Percentiles rank a stretch among this genome's conserved stretches.
phyloP scores from a whole-genome alignment of 2,329 filamentous ascomycete species.

The Penicillium expansum region DNA sequence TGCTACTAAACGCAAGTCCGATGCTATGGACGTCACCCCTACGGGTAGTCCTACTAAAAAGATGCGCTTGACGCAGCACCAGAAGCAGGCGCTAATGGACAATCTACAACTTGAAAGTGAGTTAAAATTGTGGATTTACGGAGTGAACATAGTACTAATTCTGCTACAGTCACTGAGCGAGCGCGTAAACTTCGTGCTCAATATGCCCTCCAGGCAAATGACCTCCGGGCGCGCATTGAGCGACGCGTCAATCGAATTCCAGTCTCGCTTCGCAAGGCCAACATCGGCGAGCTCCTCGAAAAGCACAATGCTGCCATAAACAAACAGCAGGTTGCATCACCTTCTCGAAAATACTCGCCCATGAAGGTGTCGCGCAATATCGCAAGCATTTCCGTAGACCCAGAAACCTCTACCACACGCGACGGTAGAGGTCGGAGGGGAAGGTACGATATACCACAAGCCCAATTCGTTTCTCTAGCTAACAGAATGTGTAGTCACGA shows the following conservation, averaged over 20 bases:
- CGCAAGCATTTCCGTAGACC: constrained; percentile 32
- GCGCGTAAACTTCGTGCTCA: constrained; percentile 84
- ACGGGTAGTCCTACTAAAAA: constrained; percentile 60
- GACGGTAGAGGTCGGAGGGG: constrained; percentile 31
- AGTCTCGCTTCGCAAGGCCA: constrained; percentile 70
- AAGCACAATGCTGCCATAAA: constrained; percentile 42
- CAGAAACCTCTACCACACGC: constrained; percentile 29
- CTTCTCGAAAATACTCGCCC: constrained; percentile 32
- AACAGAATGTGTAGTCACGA: constrained; percentile 53
- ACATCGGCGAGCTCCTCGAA: constrained; percentile 74
- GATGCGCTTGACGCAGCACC: constrained; percentile 62
- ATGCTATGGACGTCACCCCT: constrained; percentile 36
- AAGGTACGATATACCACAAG: constrained; percentile 28
- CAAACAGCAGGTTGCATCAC: constrained; percentile 29
- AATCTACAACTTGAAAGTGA: constrained; percentile 85
- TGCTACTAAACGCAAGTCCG: constrained; percentile 42
- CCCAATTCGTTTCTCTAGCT: neutral
- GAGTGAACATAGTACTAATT: constrained; percentile 8
- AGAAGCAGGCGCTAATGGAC: constrained; percentile 85
- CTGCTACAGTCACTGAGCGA: constrained; percentile 71
- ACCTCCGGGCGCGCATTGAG: constrained; percentile 80
- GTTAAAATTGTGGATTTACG: constrained; percentile 30
- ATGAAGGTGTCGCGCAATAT: constrained; percentile 31
- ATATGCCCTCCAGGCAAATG: constrained; percentile 83
- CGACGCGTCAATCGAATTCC: constrained; percentile 93